phyloP scores from a whole-genome alignment of 192 early-diverging fungal genomes.

The Rhizoclosmatium globosum region DNA sequence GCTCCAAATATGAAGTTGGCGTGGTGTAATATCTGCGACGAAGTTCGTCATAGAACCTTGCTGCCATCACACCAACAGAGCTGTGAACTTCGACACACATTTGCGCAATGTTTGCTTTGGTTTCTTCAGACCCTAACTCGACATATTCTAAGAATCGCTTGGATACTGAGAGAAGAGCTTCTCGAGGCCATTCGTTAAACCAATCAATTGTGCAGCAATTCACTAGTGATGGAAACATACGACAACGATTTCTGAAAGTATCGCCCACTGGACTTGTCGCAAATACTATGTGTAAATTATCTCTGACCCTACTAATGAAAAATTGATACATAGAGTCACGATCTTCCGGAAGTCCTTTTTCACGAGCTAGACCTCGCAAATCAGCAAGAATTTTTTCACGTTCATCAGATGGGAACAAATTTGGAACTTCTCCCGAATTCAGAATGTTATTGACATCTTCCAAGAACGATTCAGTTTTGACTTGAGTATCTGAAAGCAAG shows the following conservation, averaged over 20 bases:
- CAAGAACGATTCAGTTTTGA: conserved; percentile 65
- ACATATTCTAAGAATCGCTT: conserved; percentile 64
- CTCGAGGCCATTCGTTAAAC: conserved; percentile 70
- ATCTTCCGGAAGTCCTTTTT: conserved; percentile 65
- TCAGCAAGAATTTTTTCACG: conserved; percentile 66
- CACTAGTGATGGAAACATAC: conserved; percentile 68
- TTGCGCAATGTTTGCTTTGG: conserved; percentile 61
- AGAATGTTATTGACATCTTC: conserved; percentile 69
- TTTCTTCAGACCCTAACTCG: conserved; percentile 61
- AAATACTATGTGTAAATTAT: conserved; percentile 69
- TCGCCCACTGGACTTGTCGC: conserved; percentile 67
- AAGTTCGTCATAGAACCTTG: conserved; percentile 60
- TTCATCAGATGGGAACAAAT: conserved; percentile 67
- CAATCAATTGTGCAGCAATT: conserved; percentile 72
- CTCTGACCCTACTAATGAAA: conserved; percentile 66
- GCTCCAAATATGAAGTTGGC: conserved; percentile 66
- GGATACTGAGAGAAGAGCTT: conserved; percentile 66
- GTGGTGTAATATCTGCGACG: conserved; percentile 67
- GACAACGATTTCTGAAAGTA: conserved; percentile 62
- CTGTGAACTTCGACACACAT: conserved; percentile 70
- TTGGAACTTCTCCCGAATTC: conserved; percentile 70
- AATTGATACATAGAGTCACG: conserved; percentile 66
- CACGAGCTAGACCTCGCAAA: conserved; percentile 55
- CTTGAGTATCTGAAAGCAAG: conserved; percentile 67
- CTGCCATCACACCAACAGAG: conserved; percentile 58